A percentile compares a stretch with the other conserved stretches of the same genome.
These are phyloP conservation scores for Jatropha podagrica DNA, from an alignment of 441 rosid genomes.

Conservation along the genomic window DNA sequence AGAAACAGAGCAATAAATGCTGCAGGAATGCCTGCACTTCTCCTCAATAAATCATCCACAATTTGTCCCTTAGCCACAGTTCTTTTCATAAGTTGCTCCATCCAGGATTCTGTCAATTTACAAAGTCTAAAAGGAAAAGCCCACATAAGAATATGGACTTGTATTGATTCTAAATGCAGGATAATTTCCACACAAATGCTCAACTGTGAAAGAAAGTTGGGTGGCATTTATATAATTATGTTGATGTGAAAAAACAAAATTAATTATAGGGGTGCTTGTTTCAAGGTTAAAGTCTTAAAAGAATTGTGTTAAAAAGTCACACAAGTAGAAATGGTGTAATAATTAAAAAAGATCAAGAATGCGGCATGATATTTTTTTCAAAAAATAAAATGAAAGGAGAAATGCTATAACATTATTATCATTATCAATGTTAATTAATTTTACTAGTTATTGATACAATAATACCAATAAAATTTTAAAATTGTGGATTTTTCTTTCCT, in stretches of 20 bases:
- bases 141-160: constrained; percentile 16
- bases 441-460: too few species aligned
- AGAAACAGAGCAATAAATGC: constrained; percentile 94
- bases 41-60: constrained; percentile 89
- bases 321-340: too few species aligned
- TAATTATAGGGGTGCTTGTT: background rate
- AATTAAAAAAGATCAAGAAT: too few species aligned
- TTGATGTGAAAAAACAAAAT: background rate
- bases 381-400: too few species aligned
- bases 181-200: background rate
- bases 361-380: too few species aligned
- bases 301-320: too few species aligned
- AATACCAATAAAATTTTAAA: too few species aligned
- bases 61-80: constrained; percentile 85
- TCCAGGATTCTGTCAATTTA: constrained; percentile 88
- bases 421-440: too few species aligned
- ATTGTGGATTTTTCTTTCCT: too few species aligned
- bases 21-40: constrained; percentile 99
- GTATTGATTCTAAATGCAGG: background rate
- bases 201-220: background rate
- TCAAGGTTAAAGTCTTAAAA: too few species aligned
- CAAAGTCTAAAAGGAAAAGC: constrained; percentile 61
- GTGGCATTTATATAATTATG: background rate
- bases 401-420: too few species aligned
- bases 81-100: constrained; percentile 94